Conservation (phyloP, 106 monocot species). For the Triglochin maritima region DNA sequence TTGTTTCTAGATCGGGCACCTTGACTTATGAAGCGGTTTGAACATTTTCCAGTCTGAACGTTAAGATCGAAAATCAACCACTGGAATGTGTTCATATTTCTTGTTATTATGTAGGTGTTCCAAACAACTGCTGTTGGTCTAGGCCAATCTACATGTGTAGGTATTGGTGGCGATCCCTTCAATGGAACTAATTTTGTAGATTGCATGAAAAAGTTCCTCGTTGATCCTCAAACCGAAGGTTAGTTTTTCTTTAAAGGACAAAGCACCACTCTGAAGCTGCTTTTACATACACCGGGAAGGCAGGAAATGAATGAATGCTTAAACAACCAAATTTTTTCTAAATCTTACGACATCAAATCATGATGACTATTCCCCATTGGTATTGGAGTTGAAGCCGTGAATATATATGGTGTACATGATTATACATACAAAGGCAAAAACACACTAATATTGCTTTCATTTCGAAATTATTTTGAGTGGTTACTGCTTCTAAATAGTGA, state of each 20-base stretch:
- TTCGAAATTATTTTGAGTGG: too few relatives aligned
- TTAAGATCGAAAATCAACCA: not conserved
- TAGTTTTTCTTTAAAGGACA: not conserved
- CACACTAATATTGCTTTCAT: too few relatives aligned
- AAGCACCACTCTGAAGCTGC: too few relatives aligned
- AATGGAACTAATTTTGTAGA: conserved; percentile 99
- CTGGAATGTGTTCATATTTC: not conserved
- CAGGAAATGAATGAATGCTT: too few relatives aligned
- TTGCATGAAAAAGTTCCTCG: conserved; percentile 70
- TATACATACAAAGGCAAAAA: too few relatives aligned
- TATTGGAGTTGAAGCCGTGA: too few relatives aligned
- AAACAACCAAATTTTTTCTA: too few relatives aligned
- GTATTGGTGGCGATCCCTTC: conserved; percentile 97
- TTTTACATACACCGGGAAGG: too few relatives aligned
- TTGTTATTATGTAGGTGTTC: conserved; percentile 50
- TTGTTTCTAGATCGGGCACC: conserved; percentile 96
- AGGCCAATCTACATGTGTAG: conserved; percentile 96
- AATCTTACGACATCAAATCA: too few relatives aligned
- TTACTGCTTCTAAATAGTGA: too few relatives aligned
- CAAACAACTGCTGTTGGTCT: conserved; percentile 98
- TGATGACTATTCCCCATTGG: too few relatives aligned
- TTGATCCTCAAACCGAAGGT: conserved; percentile 99
- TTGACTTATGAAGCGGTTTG: conserved; percentile 98
- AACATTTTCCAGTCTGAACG: not conserved
- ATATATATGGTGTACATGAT: too few relatives aligned